Conservation (phyloP, 768 basidiomycete species). For the Termitomyces sp. region DNA sequence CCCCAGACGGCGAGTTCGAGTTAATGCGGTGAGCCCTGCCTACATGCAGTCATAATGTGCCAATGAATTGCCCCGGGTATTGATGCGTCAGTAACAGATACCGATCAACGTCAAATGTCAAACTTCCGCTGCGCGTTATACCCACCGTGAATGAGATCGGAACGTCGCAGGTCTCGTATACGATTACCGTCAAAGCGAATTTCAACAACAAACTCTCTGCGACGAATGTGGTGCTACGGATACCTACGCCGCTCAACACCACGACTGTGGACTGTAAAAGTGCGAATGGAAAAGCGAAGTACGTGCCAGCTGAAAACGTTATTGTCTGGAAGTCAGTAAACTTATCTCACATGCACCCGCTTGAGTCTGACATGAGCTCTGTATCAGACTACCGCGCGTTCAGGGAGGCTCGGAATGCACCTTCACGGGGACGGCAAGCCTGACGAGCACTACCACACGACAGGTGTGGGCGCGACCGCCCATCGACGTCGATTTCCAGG, state of each 20-base stretch:
- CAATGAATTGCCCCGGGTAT: not conserved
- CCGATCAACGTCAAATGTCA: slow-evolving; percentile 93
- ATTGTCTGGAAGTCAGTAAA: slow-evolving; percentile 93
- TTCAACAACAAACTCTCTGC: slow-evolving; percentile 92
- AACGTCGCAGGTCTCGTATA: slow-evolving; percentile 87
- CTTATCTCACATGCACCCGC: not conserved
- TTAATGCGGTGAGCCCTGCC: slow-evolving; percentile 73
- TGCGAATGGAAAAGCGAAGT: slow-evolving; percentile 92
- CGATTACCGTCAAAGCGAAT: slow-evolving; percentile 80
- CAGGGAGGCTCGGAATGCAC: slow-evolving; percentile 93
- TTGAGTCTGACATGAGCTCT: not conserved
- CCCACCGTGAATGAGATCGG: slow-evolving; percentile 92
- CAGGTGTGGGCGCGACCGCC: slow-evolving; percentile 98
- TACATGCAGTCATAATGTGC: not conserved
- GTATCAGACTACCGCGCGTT: slow-evolving; percentile 76
- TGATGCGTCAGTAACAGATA: slow-evolving; percentile 49
- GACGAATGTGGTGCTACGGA: slow-evolving; percentile 85
- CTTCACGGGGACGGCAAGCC: slow-evolving; percentile 71
- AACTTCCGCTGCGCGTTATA: slow-evolving; percentile 85
- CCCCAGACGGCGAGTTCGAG: slow-evolving; percentile 98
- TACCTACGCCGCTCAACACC: slow-evolving; percentile 96
- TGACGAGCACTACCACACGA: slow-evolving; percentile 85
- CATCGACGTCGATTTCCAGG: slow-evolving; percentile 97
- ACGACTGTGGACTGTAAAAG: slow-evolving; percentile 91
- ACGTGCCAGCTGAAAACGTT: slow-evolving; percentile 92